Evolutionary conservation across 2,329 filamentous ascomycete genomes (phyloP).

Genomic region (Aspergillus terreus): DNA sequence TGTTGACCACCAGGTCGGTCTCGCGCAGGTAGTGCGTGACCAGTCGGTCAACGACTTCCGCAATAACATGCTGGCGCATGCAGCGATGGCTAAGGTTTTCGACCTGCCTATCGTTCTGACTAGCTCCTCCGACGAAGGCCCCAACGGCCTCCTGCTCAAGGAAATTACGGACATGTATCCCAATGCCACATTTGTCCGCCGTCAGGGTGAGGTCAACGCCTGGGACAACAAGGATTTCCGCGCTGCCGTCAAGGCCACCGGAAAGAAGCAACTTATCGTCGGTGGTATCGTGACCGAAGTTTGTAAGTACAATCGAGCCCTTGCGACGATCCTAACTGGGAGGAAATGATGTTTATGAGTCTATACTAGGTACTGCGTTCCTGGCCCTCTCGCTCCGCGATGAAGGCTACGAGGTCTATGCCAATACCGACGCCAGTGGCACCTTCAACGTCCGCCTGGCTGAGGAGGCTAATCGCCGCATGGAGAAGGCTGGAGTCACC

Average conservation of each 20-base stretch:
- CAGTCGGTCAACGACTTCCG: slow-evolving; percentile 63
- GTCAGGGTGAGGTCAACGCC: slow-evolving; percentile 70
- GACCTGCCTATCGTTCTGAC: slow-evolving; percentile 66
- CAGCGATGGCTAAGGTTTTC: slow-evolving; percentile 63
- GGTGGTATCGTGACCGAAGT: slow-evolving; percentile 72
- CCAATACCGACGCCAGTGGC: slow-evolving; percentile 67
- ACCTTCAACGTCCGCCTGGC: slow-evolving; percentile 50
- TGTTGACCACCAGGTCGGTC: slow-evolving; percentile 34
- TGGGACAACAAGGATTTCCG: slow-evolving; percentile 72
- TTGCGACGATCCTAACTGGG: background rate
- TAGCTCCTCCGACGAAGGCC: slow-evolving; percentile 65
- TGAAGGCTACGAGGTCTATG: slow-evolving; percentile 70
- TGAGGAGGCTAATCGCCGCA: slow-evolving; percentile 63
- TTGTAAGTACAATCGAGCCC: slow-evolving; percentile 41
- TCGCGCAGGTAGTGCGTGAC: slow-evolving; percentile 55
- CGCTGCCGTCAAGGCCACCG: slow-evolving; percentile 60
- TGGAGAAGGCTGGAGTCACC: slow-evolving; percentile 62
- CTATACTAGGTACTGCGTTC: slow-evolving; percentile 58
- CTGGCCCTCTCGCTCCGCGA: slow-evolving; percentile 67
- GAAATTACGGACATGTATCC: slow-evolving; percentile 68
- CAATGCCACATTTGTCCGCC: slow-evolving; percentile 60
- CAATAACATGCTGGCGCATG: slow-evolving; percentile 65
- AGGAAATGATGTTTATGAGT: background rate
- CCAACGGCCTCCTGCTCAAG: slow-evolving; percentile 67
- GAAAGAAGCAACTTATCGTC: slow-evolving; percentile 67